phyloP scores from a whole-genome alignment of 495 filamentous ascomycete species.

The Cercophora newfieldiana region DNA sequence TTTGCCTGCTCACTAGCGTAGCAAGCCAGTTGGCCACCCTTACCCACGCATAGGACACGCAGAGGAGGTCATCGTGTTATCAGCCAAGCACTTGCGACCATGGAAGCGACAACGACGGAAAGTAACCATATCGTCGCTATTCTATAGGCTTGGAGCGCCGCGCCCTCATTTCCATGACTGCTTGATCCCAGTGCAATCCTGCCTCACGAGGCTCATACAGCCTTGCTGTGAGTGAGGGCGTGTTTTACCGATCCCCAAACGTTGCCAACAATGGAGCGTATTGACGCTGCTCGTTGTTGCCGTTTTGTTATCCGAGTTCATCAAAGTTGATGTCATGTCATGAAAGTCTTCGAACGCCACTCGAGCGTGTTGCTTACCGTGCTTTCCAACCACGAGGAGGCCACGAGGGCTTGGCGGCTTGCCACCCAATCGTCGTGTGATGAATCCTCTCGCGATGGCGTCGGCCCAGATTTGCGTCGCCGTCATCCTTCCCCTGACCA shows the following conservation, averaged over 20 bases:
- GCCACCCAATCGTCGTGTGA: background rate
- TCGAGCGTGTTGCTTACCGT: background rate
- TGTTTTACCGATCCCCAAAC: background rate
- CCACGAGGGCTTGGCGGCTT: background rate
- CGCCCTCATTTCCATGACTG: background rate
- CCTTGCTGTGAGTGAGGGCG: background rate
- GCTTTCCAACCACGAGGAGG: background rate
- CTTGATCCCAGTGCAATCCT: background rate
- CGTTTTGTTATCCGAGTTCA: background rate
- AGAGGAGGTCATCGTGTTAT: background rate
- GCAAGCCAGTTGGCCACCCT: background rate
- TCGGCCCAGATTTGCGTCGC: constrained; percentile 4
- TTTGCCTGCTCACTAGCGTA: background rate
- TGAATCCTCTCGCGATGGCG: background rate
- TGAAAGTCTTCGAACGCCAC: background rate
- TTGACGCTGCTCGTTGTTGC: background rate
- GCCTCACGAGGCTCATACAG: constrained; percentile 7
- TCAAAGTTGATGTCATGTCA: background rate
- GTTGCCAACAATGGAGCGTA: background rate
- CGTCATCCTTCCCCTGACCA: background rate
- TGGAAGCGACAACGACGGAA: background rate
- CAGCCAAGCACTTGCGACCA: background rate
- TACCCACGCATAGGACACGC: no score
- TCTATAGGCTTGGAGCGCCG: background rate
- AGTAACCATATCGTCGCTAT: background rate